These are phyloP conservation scores for Phytopythium vexans DNA, from an alignment of 352 stramenopile genomes.

Conservation along the genomic window DNA sequence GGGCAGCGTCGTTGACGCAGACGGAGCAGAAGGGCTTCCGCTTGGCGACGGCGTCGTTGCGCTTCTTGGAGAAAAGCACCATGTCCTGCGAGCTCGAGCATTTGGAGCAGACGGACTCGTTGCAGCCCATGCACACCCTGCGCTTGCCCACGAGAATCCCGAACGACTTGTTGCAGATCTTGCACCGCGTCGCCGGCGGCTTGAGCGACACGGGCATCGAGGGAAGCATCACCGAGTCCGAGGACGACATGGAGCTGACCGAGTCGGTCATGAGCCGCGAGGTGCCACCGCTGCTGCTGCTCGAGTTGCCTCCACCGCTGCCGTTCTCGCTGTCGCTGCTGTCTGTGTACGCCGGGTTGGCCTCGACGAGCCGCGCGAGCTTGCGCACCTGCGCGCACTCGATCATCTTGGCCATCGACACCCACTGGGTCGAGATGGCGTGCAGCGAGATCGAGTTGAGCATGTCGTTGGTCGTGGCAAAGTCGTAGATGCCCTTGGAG, in stretches of 20 bases:
- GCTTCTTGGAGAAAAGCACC: conserved; percentile 17
- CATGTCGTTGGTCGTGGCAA: conserved; percentile 34
- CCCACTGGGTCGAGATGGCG: conserved; percentile 22
- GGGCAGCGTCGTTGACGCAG: conserved; percentile 27
- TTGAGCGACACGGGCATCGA: conserved; percentile 12
- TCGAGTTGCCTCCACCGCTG: conserved; percentile 9
- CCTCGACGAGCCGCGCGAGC: conserved; percentile 26
- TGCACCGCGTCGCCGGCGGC: conserved; percentile 17
- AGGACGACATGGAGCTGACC: conserved; percentile 27
- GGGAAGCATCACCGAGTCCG: conserved; percentile 18
- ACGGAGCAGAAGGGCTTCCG: conserved; percentile 31
- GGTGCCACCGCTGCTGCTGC: conserved; percentile 3
- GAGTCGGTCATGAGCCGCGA: conserved; percentile 10
- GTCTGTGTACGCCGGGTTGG: conserved; percentile 12
- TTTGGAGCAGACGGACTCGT: conserved; percentile 25
- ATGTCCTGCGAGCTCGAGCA: conserved; percentile 25
- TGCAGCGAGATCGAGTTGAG: conserved; percentile 34
- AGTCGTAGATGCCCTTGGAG: conserved; percentile 28
- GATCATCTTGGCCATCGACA: conserved; percentile 24
- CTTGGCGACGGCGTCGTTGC: conserved; percentile 13
- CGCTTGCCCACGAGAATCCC: conserved; percentile 26
- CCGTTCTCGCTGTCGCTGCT: conserved; percentile 21
- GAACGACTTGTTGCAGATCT: conserved; percentile 33
- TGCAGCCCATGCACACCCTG: conserved; percentile 22
- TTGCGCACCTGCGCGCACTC: conserved; percentile 44